phyloP scores from a whole-genome alignment of 23 red algal genomes.

The Gracilaria gracilis region DNA sequence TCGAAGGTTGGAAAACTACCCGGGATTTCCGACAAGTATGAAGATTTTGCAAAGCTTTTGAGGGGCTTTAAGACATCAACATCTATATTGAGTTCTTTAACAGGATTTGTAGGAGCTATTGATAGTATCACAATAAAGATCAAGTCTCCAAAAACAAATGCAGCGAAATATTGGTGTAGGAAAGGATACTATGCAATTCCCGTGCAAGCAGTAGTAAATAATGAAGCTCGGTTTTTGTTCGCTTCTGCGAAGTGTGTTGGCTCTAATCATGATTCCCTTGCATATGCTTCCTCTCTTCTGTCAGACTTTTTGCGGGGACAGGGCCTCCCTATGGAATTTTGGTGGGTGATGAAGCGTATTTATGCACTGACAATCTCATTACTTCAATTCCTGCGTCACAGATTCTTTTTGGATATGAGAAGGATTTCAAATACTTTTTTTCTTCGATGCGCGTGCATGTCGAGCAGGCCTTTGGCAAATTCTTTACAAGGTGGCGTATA shows the following conservation, averaged over 20 bases:
- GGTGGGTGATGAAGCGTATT: slow-evolving; percentile 34
- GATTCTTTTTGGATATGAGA: slow-evolving; percentile 5
- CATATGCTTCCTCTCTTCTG: neutral
- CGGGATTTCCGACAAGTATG: neutral
- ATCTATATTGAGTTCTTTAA: neutral
- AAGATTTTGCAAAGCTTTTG: too few relatives aligned
- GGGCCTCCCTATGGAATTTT: neutral
- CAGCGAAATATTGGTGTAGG: neutral
- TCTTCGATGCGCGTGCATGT: slow-evolving; percentile 15
- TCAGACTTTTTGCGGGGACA: neutral
- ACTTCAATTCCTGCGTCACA: neutral
- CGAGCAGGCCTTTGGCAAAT: slow-evolving; percentile 23
- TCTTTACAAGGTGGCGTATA: neutral
- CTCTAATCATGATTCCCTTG: neutral
- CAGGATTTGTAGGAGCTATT: neutral
- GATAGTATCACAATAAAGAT: neutral
- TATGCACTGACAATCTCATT: slow-evolving; percentile 30
- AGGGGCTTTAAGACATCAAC: too few relatives aligned
- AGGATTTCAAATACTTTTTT: neutral
- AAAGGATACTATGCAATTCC: neutral
- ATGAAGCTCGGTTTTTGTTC: neutral
- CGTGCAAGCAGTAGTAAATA: neutral
- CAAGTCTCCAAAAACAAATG: neutral
- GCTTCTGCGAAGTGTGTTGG: neutral
- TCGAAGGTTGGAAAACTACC: neutral